Evolutionary conservation across 2,329 filamentous ascomycete species (phyloP), one percentile per base, ranked within the genome.

Genomic region (Helotiales sp.): DNA sequence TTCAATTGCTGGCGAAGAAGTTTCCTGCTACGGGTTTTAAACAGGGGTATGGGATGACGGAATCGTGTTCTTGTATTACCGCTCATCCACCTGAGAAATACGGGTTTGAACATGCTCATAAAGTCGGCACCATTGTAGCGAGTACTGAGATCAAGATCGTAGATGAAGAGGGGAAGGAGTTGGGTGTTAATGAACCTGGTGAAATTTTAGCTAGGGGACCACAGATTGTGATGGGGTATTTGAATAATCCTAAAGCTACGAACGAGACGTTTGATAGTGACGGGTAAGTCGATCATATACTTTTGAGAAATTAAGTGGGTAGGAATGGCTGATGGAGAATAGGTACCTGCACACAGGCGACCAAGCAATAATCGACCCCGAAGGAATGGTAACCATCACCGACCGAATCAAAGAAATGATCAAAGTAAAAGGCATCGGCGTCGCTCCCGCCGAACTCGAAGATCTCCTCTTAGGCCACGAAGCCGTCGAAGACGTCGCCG

Each of bases 161-260:
- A 19, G 77, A 82, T 30, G 78, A 81, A 10, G 76, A 83, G 42
- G 83, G 81, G 0, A 75, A 74, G 1, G 81, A 86, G 63, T 78
- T 77, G 1, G 79, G 74, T 0, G 66, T 81, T 3, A 77, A 77
- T 40, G 76, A 86, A 65, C 74, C 79, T 0, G 82, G 82, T 0
- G 68, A 71, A 73, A 75, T 95, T 24, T 90, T 86, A 83, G 77
- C 93, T 2, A 79, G 81, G 1, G 88, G 82, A 0, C 90, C 89
- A 2, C 90, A 85, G 42, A 76, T 93, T 46, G 87, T 91, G 81
- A 86, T 84, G 62, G 86, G 88, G 3, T 95, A 95, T 73, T 92
- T 89, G 86, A 77, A 79, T 36, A 68, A 67, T 38, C 55, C 56
- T 29, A 47, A 60, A 10, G 65, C 66, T 4, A 68, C 60, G 4